Conservation (phyloP, 768 basidiomycete species). For the Suillus lakei region DNA sequence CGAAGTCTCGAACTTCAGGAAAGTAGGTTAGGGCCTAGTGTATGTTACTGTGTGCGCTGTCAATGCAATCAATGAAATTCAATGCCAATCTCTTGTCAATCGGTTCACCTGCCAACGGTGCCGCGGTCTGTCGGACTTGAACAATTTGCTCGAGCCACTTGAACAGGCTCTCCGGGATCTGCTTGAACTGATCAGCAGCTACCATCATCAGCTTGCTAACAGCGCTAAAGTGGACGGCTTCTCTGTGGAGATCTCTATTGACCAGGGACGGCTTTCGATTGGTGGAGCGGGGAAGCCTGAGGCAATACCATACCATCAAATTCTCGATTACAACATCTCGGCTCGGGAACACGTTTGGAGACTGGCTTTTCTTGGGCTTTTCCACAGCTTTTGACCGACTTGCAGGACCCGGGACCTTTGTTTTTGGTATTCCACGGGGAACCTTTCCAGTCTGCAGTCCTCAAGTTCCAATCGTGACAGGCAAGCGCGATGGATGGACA, state of each 20-base stretch:
- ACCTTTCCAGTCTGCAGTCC: background rate
- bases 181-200: background rate
- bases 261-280: background rate
- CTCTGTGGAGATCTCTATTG: background rate
- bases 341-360: background rate
- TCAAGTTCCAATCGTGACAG: background rate
- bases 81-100: background rate
- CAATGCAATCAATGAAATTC: too few species aligned
- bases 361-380: background rate
- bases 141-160: background rate
- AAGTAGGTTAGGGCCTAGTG: background rate
- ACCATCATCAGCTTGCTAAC: background rate
- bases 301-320: background rate
- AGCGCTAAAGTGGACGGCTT: background rate
- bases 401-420: background rate
- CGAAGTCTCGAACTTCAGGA: background rate
- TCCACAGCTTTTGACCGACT: background rate
- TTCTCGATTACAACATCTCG: background rate
- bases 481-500: background rate
- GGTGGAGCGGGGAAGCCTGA: background rate
- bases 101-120: constrained; percentile 1
- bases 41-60: background rate
- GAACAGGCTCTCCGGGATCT: background rate
- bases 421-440: background rate
- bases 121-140: constrained; percentile 2